Conservation (phyloP, 2,329 filamentous ascomycete genomes). For the Coleophoma eucalyptorum region DNA sequence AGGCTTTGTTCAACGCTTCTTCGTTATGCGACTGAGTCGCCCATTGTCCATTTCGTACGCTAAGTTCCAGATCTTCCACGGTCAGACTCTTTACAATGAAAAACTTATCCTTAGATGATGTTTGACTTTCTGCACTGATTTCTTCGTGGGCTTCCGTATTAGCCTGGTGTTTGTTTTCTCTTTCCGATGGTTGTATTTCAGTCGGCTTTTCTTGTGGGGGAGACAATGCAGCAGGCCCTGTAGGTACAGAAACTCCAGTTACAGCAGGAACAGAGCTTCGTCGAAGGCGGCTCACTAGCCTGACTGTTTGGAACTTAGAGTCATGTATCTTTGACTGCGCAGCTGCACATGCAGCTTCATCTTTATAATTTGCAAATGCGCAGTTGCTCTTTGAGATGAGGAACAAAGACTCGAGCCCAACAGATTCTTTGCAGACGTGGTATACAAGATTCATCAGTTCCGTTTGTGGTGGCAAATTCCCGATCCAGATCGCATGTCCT, state of each 20-base stretch:
- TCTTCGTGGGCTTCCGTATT: conserved; percentile 6
- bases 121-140: background rate
- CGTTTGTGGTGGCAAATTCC: conserved; percentile 83
- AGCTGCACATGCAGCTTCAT: conserved; percentile 68
- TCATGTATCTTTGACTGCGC: conserved; percentile 87
- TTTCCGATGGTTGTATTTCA: conserved; percentile 24
- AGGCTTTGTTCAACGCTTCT: conserved; percentile 75
- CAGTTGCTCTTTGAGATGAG: conserved; percentile 97
- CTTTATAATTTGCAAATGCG: conserved; percentile 92
- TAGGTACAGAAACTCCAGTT: conserved; percentile 19
- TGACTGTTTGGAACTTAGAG: conserved; percentile 80
- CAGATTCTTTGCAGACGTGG: conserved; percentile 76
- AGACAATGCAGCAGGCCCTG: conserved; percentile 23
- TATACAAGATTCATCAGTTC: conserved; percentile 82
- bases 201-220: conserved; percentile 15
- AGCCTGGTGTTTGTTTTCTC: conserved; percentile 24
- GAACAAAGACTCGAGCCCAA: conserved; percentile 82
- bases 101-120: conserved; percentile 61
- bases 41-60: conserved; percentile 86
- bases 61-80: conserved; percentile 82
- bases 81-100: conserved; percentile 94
- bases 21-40: conserved; percentile 95
- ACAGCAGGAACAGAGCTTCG: conserved; percentile 41
- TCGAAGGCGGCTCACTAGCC: conserved; percentile 80
- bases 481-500: conserved; percentile 93